Base-by-base conservation (phyloP, 805 yeast genomes). In the Yarrowia sp. region DNA sequence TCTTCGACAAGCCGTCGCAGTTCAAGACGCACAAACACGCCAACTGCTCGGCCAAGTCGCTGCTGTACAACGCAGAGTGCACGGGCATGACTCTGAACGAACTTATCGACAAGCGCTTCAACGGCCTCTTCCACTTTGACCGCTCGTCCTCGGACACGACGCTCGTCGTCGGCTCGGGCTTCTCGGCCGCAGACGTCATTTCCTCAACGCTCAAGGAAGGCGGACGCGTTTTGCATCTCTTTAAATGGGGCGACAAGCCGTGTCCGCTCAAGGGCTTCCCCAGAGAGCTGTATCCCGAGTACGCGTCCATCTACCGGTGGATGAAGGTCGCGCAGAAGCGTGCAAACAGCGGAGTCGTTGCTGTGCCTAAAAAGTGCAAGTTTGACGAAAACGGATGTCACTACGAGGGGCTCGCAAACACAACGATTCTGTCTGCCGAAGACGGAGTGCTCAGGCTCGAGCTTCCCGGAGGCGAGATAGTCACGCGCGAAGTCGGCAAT, bases 151-250 rank as follows among this genome's bases (percentile, higher is more conserved):
- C 61, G 8, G 29, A 25, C 8, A 27, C 31, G n/a, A 38, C 61
- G 2, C 47, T 55, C n/a, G 61, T 55, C 8, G 47, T 72, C 14
- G 75, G 75, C 1, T 67, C 74, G 2, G 75, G 75, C 0, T 69
- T 72, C 32, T 68, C 73, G 4, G 75, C 75, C 1, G 75, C 75
- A 2, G 75, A 72, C 25, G 71, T 72, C 4, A 65, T 72, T n/a
- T 49, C 66, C 12, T 55, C 61, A 12, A 62, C 61, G 4, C 55
- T 63, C 61, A 24, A 38, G 5, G 47, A 62, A 3, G 47, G 60
- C 19, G 41, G 41, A 14, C 19, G 47, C 8, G 64, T 68, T 4
- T 39, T 69, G 6, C 74, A 71, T 42, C 51, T 71, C n/a, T 71
- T 61, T 65, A 65, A 67, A 32, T 71, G 74, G 73, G 65, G 63